These are phyloP conservation scores for Tricholoma sp. DNA, from an alignment of 768 basidiomycete genomes.

Conservation along the genomic window DNA sequence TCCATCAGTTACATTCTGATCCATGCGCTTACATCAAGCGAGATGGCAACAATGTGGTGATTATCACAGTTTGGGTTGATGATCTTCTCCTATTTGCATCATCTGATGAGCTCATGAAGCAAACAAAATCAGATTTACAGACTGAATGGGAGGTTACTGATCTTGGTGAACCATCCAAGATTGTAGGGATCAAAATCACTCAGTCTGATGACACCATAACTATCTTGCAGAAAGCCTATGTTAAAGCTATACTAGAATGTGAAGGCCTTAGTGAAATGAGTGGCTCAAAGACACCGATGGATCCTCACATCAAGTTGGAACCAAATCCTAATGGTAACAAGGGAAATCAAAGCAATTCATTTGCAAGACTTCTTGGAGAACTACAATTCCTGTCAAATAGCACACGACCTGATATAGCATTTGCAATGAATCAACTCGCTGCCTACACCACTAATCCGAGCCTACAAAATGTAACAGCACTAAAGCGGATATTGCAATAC, in stretches of 20 bases:
- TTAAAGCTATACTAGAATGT: neutral
- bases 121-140: too few species aligned
- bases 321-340: neutral
- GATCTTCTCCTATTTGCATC: neutral
- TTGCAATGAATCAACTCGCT: neutral
- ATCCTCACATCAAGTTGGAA: too few species aligned
- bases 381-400: neutral
- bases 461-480: neutral
- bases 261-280: neutral
- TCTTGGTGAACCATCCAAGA: neutral
- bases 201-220: neutral
- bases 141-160: too few species aligned
- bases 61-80: conserved; percentile 9
- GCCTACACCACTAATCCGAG: neutral
- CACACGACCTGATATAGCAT: neutral
- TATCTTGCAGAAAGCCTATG: neutral
- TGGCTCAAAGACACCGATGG: neutral
- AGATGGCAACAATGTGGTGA: neutral
- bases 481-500: neutral
- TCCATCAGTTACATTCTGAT: too few species aligned
- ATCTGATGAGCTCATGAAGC: too few species aligned
- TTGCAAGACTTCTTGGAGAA: neutral
- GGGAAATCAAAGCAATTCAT: neutral
- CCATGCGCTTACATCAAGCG: neutral
- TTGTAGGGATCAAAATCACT: neutral